Evolutionary conservation across 2,329 filamentous ascomycete genomes (phyloP).

Genomic region (Claviceps quebecensis): DNA sequence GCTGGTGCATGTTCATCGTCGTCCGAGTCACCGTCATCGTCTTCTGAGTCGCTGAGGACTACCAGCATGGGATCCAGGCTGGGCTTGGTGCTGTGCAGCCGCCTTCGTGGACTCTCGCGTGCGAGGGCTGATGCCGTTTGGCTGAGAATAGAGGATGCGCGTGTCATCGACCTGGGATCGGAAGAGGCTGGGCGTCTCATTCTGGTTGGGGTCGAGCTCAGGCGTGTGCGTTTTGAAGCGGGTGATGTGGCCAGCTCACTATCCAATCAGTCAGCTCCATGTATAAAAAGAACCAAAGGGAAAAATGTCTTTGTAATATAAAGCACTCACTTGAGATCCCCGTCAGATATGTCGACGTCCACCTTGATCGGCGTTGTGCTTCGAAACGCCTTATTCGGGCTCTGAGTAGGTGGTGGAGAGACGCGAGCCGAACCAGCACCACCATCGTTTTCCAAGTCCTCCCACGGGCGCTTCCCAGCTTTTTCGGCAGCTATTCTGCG

Average conservation of each 20-base stretch:
- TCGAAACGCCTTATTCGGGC: neutral
- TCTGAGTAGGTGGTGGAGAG: neutral
- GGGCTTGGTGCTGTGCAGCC: neutral
- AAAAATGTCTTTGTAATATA: neutral
- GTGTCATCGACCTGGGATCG: slow-evolving; percentile 7
- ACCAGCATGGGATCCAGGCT: slow-evolving; percentile 7
- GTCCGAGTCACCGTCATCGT: slow-evolving; percentile 19
- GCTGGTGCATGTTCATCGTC: slow-evolving; percentile 8
- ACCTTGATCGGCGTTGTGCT: neutral
- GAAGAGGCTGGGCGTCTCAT: slow-evolving; percentile 4
- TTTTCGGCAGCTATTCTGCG: too few relatives aligned
- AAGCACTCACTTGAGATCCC: neutral
- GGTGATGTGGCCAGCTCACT: slow-evolving; percentile 24
- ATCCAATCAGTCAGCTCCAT: neutral
- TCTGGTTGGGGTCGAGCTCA: slow-evolving; percentile 11
- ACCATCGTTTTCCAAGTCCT: slow-evolving; percentile 7
- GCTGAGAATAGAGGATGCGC: slow-evolving; percentile 8
- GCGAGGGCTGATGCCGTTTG: neutral
- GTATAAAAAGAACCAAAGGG: neutral
- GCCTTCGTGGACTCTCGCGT: neutral
- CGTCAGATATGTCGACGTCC: neutral
- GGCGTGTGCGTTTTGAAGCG: slow-evolving; percentile 24
- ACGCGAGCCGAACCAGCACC: neutral
- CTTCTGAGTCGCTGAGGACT: slow-evolving; percentile 21
- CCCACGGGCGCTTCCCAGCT: slow-evolving; percentile 12